A percentile compares a stretch with the other conserved stretches of the same genome.
Evolutionary conservation across 169 alveolate species (phyloP).

Genomic region (Babesia bovis): DNA sequence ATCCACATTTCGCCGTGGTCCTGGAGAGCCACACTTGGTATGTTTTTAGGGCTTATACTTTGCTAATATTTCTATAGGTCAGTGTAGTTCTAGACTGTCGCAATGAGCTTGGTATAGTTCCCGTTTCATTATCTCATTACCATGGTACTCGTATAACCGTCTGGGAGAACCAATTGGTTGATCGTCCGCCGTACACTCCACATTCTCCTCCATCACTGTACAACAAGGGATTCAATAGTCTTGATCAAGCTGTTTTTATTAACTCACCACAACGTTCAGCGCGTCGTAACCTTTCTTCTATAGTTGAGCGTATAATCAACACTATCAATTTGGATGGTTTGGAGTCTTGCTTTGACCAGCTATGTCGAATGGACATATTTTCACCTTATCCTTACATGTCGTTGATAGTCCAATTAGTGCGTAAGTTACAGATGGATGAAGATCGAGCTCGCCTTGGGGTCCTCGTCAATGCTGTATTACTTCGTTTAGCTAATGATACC

Average conservation of each 20-base stretch:
- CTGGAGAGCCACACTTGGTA: slow-evolving; percentile 59
- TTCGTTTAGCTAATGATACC: not conserved
- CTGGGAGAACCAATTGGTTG: slow-evolving; percentile 24
- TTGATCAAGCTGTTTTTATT: not conserved
- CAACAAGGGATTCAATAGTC: not conserved
- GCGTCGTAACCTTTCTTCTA: not conserved
- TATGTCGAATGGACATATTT: not conserved
- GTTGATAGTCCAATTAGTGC: slow-evolving; percentile 1
- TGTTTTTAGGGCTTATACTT: not conserved
- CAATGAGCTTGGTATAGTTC: slow-evolving; percentile 45
- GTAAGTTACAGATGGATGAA: not conserved
- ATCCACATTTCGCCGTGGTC: slow-evolving; percentile 16
- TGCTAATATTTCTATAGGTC: slow-evolving; percentile 21
- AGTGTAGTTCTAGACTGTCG: slow-evolving; percentile 60
- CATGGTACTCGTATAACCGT: slow-evolving; percentile 56
- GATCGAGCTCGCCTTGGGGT: not conserved
- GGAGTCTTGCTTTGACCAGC: not conserved
- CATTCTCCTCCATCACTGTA: slow-evolving; percentile 20
- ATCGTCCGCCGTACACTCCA: slow-evolving; percentile 17
- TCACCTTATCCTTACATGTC: not conserved
- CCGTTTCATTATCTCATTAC: not conserved
- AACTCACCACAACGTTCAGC: not conserved
- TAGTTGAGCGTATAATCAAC: slow-evolving; percentile 1
- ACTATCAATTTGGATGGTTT: not conserved
- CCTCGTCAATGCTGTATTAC: not conserved